Conservation (phyloP, 768 basidiomycete species). For the Albatrellus ellisii region DNA sequence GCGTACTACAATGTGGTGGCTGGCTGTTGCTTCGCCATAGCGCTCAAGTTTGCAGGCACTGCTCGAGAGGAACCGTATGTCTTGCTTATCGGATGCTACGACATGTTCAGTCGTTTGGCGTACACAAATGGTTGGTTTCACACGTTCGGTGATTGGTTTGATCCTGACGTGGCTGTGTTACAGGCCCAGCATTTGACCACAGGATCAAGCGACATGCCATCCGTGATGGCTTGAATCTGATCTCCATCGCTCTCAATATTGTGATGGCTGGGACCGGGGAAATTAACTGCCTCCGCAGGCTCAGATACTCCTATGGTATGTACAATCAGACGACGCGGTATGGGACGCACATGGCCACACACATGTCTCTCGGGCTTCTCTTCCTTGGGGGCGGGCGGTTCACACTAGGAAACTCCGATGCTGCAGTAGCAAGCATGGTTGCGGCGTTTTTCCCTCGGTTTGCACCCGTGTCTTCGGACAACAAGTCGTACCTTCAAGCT, state of each 20-base stretch:
- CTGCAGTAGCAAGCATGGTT: conserved; percentile 82
- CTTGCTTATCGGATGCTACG: conserved; percentile 71
- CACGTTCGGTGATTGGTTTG: conserved; percentile 1
- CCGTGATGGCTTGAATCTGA: conserved; percentile 77
- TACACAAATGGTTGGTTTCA: conserved; percentile 47
- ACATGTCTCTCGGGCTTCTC: conserved; percentile 81
- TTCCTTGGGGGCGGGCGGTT: conserved; percentile 91
- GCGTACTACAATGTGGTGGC: conserved; percentile 89
- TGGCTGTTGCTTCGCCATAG: conserved; percentile 85
- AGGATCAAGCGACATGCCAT: conserved; percentile 82
- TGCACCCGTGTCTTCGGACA: conserved; percentile 67
- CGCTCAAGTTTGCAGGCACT: conserved; percentile 88
- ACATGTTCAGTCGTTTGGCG: conserved; percentile 60
- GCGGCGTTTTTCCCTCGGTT: conserved; percentile 89
- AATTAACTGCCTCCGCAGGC: conserved; percentile 72
- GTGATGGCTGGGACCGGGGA: conserved; percentile 98
- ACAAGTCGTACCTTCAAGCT: conserved; percentile 84
- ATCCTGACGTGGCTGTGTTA: conserved; percentile 2
- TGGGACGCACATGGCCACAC: conserved; percentile 81
- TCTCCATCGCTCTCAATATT: conserved; percentile 78
- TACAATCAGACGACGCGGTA: conserved; percentile 63
- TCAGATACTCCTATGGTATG: conserved; percentile 86
- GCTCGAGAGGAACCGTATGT: conserved; percentile 82
- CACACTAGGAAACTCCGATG: conserved; percentile 84
- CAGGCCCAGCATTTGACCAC: conserved; percentile 73